Base-by-base conservation (phyloP, 345 rosid species). In the Rhizophora apiculata region DNA sequence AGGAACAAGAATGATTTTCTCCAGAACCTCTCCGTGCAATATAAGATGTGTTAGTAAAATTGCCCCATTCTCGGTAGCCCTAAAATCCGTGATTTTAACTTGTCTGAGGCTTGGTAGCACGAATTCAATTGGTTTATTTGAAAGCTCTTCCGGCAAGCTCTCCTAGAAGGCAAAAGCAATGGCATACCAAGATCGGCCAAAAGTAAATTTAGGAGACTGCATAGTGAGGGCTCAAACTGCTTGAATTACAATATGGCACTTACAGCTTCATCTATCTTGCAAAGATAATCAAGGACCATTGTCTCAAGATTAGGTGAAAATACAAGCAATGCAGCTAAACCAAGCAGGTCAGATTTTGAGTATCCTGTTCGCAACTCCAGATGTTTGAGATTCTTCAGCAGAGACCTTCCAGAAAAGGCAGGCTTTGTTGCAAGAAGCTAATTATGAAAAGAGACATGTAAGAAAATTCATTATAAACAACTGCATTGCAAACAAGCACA, bases 271-370 rank as follows among this genome's bases (percentile, higher is more conserved):
- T 64, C 68, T 64, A 64, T 64, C 55, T 64, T 64, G 29, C 56
- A 64, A 48, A 64, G 56, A 48, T 64, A 64, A 49, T 64, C 68
- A n/a, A 64, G 56, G 57, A 64, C 31, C 56, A 27, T 13, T 1
- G 32, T 48, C 55, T 64, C 68, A 18, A 64, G 34, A 56, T 24
- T 56, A 21, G 51, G 61, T 3, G 60, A 66, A 21, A 52, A 0
- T n/a, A 22, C 31, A 36, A 66, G 69, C 19, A 66, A 8, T 31
- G 60, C 60, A 66, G 69, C 61, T 66, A 55, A 53, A 55, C 69
- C 69, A 66, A 53, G 69, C 49, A 66, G 48, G 55, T 54, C 51
- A 11, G 13, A 15, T 27, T 31, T 66, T 22, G 69, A 66, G 46
- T 53, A 34, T 7, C 15, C 51, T 21, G 60, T 54, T 54, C 48